These are phyloP conservation scores for Nakaseomyces bracarensis DNA, from an alignment of 1,139 yeast genomes.

Conservation along the genomic window DNA sequence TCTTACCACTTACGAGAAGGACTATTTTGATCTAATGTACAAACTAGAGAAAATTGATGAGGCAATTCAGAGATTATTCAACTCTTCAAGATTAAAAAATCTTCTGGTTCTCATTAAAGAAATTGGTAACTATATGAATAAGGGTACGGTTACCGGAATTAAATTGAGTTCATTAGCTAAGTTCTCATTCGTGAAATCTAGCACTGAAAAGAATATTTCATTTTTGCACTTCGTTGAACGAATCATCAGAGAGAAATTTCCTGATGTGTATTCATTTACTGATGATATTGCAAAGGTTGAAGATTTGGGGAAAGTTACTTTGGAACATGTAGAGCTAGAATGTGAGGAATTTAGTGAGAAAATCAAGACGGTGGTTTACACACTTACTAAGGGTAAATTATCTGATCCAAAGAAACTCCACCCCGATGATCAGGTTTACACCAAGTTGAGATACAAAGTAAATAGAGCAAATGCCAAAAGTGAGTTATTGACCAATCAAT, in stretches of 20 bases:
- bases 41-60: conserved; percentile 60
- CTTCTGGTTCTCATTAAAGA: conserved; percentile 70
- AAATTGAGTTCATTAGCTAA: conserved; percentile 74
- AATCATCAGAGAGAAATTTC: conserved; percentile 65
- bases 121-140: conserved; percentile 93
- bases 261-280: conserved; percentile 67
- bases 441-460: conserved; percentile 44
- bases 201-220: conserved; percentile 61
- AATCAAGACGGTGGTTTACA: conserved; percentile 46
- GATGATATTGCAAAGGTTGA: conserved; percentile 64
- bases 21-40: conserved; percentile 56
- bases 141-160: conserved; percentile 81
- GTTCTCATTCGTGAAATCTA: conserved; percentile 78
- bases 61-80: conserved; percentile 53
- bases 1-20: conserved; percentile 60
- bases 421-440: conserved; percentile 64
- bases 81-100: conserved; percentile 56
- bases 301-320: conserved; percentile 56
- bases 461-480: conserved; percentile 57
- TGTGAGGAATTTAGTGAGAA: conserved; percentile 53
- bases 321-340: conserved; percentile 70
- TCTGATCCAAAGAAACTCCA: conserved; percentile 62
- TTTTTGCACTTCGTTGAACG: conserved; percentile 83
- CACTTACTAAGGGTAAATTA: conserved; percentile 63
- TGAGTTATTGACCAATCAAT: conserved; percentile 46